phyloP scores from a whole-genome alignment of 1,139 yeast species.

The Debaryomycetaceae sp. region DNA sequence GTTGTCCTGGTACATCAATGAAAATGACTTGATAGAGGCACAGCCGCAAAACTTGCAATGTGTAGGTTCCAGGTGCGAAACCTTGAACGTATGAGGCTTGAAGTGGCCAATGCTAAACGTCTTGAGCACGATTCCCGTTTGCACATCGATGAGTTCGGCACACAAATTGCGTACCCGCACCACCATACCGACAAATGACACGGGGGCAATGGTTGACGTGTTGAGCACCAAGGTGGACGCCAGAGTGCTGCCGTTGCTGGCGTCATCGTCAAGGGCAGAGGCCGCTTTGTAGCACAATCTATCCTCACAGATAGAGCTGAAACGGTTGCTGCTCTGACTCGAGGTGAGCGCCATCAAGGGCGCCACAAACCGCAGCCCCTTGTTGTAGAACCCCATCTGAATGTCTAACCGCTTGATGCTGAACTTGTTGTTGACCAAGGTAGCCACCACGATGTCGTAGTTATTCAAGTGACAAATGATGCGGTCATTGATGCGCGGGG shows the following conservation, averaged over 20 bases:
- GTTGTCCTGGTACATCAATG: conserved; percentile 64
- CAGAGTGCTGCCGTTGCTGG: background rate
- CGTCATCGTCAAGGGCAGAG: background rate
- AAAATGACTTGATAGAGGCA: conserved; percentile 69
- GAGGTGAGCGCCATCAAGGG: conserved; percentile 24
- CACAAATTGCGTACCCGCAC: conserved; percentile 49
- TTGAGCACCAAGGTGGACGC: conserved; percentile 15
- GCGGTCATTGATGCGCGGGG: conserved; percentile 75
- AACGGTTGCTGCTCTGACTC: conserved; percentile 15
- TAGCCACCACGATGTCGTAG: conserved; percentile 56
- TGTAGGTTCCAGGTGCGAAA: conserved; percentile 78
- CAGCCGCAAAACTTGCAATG: conserved; percentile 92
- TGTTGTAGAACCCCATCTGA: conserved; percentile 46
- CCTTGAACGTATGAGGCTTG: conserved; percentile 56
- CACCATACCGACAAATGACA: conserved; percentile 70
- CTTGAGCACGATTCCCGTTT: conserved; percentile 64
- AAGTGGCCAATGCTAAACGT: conserved; percentile 58
- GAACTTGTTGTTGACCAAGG: conserved; percentile 67
- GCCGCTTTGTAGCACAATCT: background rate
- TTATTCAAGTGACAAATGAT: conserved; percentile 52
- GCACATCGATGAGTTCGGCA: conserved; percentile 72
- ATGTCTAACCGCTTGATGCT: conserved; percentile 47
- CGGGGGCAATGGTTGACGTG: conserved; percentile 34
- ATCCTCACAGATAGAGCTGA: conserved; percentile 8
- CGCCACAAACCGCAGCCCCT: conserved; percentile 21